phyloP scores from a whole-genome alignment of 441 rosid species.

The Oxalis stricta region DNA sequence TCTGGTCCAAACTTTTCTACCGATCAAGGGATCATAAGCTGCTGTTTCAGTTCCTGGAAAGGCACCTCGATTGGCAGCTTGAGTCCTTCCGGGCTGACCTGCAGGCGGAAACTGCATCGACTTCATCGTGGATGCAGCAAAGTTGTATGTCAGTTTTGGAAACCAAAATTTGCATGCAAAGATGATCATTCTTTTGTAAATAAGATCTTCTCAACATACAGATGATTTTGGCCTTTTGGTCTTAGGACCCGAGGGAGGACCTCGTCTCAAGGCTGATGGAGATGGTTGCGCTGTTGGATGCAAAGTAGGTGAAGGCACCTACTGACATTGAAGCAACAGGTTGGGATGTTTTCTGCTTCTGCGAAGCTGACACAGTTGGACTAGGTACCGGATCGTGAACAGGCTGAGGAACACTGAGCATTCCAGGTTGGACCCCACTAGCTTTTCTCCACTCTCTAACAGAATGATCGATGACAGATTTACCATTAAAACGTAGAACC shows the following conservation, averaged over 20 bases:
- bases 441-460: conserved; percentile 91
- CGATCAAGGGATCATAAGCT: conserved; percentile 56
- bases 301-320: conserved; percentile 76
- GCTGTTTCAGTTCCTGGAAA: conserved; percentile 41
- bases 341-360: conserved; percentile 84
- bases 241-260: conserved; percentile 62
- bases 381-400: conserved; percentile 63
- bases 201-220: conserved; percentile 34
- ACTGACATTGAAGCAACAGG: conserved; percentile 70
- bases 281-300: conserved; percentile 78
- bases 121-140: conserved; percentile 26
- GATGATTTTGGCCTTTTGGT: conserved; percentile 80
- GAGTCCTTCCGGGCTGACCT: conserved; percentile 52
- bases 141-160: too few species aligned
- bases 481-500: conserved; percentile 15
- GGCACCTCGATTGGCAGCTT: conserved; percentile 37
- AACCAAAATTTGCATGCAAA: too few species aligned
- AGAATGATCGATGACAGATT: conserved; percentile 15
- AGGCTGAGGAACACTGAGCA: conserved; percentile 51
- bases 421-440: conserved; percentile 55
- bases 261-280: conserved; percentile 61
- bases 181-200: conserved; percentile 1
- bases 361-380: conserved; percentile 90
- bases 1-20: conserved; percentile 86
- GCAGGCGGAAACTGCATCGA: conserved; percentile 51